phyloP scores from a whole-genome alignment of 2,329 filamentous ascomycete genomes.

The Calonectria fujianensis region DNA sequence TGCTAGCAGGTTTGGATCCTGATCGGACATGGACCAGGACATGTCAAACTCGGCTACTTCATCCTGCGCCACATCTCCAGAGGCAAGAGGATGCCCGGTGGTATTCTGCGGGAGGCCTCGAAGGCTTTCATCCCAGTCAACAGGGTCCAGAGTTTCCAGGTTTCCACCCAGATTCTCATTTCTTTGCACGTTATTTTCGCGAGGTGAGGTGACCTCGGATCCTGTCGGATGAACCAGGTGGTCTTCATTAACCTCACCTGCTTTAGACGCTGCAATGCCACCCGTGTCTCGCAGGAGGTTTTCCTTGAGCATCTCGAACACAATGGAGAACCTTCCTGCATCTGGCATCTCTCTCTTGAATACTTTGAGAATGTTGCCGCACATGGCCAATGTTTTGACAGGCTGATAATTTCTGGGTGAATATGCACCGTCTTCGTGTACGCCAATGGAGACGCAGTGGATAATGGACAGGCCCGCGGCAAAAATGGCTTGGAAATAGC shows the following conservation, averaged over 20 bases:
- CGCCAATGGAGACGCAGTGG: constrained; percentile 51
- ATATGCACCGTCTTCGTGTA: constrained; percentile 24
- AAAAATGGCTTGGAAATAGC: constrained; percentile 69
- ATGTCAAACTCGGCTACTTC: constrained; percentile 10
- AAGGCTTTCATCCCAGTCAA: constrained; percentile 12
- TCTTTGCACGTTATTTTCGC: constrained; percentile 1
- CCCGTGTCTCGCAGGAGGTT: constrained; percentile 15
- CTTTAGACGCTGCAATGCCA: not conserved
- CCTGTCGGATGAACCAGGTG: not conserved
- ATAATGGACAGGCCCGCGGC: constrained; percentile 64
- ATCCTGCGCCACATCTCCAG: not conserved
- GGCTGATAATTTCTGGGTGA: constrained; percentile 24
- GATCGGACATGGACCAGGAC: constrained; percentile 10
- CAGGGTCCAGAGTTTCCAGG: not conserved
- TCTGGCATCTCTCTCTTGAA: constrained; percentile 45
- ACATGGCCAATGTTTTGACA: constrained; percentile 20
- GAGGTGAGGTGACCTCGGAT: constrained; percentile 14
- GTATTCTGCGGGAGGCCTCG: not conserved
- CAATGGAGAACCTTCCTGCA: constrained; percentile 44
- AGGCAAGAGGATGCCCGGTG: not conserved
- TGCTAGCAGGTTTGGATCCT: constrained; percentile 3
- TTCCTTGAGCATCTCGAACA: constrained; percentile 45
- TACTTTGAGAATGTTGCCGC: constrained; percentile 15
- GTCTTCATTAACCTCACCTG: not conserved
- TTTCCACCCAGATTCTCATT: not conserved